Evolutionary conservation across 192 early-diverging fungal species (phyloP).

Genomic region (Umbelopsis sp.): DNA sequence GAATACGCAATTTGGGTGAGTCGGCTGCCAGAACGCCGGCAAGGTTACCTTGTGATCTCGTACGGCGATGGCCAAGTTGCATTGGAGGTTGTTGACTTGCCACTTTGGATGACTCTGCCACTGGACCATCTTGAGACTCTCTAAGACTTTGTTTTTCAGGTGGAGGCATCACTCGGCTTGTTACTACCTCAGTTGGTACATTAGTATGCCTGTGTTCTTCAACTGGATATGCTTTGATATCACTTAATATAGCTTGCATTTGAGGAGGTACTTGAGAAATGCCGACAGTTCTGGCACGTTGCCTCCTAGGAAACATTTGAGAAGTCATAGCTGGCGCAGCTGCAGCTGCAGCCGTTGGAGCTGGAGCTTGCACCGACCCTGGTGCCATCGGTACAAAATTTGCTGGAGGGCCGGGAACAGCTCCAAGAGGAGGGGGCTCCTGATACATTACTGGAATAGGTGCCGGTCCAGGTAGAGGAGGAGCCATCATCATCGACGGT

Average conservation of each 20-base stretch:
- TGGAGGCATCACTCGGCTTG: background rate
- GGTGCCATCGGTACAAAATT: background rate
- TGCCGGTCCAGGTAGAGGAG: background rate
- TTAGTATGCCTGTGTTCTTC: constrained; percentile 16
- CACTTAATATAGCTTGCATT: constrained; percentile 15
- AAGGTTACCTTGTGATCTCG: constrained; percentile 26
- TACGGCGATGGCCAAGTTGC: constrained; percentile 22
- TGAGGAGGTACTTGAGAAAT: constrained; percentile 7
- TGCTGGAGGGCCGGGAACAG: background rate
- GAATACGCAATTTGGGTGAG: background rate
- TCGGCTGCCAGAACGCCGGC: constrained; percentile 23
- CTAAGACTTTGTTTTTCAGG: background rate
- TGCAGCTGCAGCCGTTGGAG: no score
- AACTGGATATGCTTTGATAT: constrained; percentile 24
- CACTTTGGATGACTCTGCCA: background rate
- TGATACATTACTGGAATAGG: constrained; percentile 13
- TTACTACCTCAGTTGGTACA: background rate
- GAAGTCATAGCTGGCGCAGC: background rate
- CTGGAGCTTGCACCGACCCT: background rate
- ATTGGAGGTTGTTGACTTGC: background rate
- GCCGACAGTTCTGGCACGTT: background rate
- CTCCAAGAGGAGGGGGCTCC: background rate
- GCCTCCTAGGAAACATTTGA: background rate
- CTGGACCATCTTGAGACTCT: background rate
- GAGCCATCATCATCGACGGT: constrained; percentile 20